Conservation (phyloP, 2,329 filamentous ascomycete species). For the Colletotrichum gloeosporioides region DNA sequence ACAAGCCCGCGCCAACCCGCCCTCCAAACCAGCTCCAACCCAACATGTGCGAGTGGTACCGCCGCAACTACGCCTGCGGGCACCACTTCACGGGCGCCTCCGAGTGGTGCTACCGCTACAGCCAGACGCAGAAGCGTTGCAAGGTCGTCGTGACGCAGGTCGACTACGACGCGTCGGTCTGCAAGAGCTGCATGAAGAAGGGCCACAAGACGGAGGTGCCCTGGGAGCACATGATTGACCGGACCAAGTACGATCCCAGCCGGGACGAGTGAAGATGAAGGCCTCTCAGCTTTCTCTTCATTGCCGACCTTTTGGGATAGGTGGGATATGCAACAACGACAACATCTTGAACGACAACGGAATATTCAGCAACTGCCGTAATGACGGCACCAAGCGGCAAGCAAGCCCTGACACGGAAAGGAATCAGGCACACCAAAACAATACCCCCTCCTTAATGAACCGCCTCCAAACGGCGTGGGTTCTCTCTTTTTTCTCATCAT, state of each 20-base stretch:
- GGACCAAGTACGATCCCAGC: neutral
- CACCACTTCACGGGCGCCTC: slow-evolving; percentile 23
- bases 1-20: slow-evolving; percentile 11
- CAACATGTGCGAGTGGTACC: slow-evolving; percentile 24
- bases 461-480: neutral
- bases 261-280: neutral
- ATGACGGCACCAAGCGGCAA: neutral
- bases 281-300: neutral
- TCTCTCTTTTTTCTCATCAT: neutral
- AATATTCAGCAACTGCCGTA: neutral
- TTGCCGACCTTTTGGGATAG: neutral
- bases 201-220: neutral
- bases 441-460: neutral
- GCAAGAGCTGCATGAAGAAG: slow-evolving; percentile 8
- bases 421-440: neutral
- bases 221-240: neutral
- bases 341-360: neutral
- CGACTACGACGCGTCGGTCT: slow-evolving; percentile 16
- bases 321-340: neutral
- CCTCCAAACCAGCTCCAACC: slow-evolving; percentile 11
- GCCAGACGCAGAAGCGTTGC: slow-evolving; percentile 22
- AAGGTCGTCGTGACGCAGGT: slow-evolving; percentile 17
- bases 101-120: slow-evolving; percentile 22
- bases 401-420: neutral
- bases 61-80: slow-evolving; percentile 23